Conservation (phyloP, 139 green algal genomes). For the Asterochloris sp. region DNA sequence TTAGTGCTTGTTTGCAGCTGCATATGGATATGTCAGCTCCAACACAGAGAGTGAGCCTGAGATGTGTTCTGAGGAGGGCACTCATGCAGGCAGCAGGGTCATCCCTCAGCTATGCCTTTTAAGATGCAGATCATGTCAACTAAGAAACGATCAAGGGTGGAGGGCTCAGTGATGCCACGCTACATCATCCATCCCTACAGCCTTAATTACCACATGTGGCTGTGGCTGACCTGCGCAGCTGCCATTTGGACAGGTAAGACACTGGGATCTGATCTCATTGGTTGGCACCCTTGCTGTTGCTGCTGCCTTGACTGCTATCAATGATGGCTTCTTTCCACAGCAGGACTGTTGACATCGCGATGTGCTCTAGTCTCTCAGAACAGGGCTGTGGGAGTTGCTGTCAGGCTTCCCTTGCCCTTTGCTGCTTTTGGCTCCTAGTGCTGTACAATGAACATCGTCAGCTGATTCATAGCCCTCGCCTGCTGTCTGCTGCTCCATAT, state of each 20-base stretch:
- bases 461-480: not conserved
- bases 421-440: not conserved
- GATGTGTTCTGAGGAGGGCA: not conserved
- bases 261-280: not conserved
- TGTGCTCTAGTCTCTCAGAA: not conserved
- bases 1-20: not conserved
- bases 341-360: not conserved
- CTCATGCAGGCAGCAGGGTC: not conserved
- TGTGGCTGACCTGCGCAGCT: not conserved
- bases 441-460: not conserved
- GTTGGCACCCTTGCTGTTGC: not conserved
- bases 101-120: too few species aligned
- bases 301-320: not conserved
- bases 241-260: not conserved
- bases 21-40: not conserved
- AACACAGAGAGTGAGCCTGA: not conserved
- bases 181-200: constrained; percentile 11
- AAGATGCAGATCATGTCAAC: constrained; percentile 10
- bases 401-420: not conserved
- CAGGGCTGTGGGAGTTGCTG: not conserved
- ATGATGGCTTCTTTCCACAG: not conserved
- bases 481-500: not conserved
- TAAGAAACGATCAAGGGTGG: constrained; percentile 8
- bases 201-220: not conserved
- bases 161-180: constrained; percentile 1